Percentiles rank a stretch among this genome's conserved stretches.
phyloP scores from a whole-genome alignment of 495 filamentous ascomycete genomes.

The Penicillium chermesinum region DNA sequence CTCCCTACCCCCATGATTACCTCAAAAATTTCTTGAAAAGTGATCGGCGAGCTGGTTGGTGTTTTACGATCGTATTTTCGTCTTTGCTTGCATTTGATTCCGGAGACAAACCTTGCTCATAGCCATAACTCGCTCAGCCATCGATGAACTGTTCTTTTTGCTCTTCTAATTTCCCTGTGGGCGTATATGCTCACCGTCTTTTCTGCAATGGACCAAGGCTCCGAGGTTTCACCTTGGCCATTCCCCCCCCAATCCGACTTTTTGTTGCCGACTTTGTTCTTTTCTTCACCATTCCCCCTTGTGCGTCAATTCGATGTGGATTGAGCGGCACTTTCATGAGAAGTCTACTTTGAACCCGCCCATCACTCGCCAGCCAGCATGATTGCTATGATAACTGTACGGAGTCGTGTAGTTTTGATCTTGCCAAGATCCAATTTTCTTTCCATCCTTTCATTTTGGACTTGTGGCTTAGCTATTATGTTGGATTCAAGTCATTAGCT shows the following conservation, averaged over 20 bases:
- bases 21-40: constrained; percentile 24
- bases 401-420: constrained; percentile 22
- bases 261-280: constrained; percentile 8
- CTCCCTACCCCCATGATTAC: constrained; percentile 7
- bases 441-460: neutral
- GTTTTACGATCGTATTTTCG: constrained; percentile 3
- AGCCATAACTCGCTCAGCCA: constrained; percentile 8
- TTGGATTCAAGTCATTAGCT: neutral
- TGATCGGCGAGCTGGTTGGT: constrained; percentile 21
- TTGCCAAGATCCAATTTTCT: constrained; percentile 5
- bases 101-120: constrained; percentile 27
- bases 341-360: constrained; percentile 17
- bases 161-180: constrained; percentile 9
- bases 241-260: constrained; percentile 12
- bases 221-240: constrained; percentile 21
- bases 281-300: constrained; percentile 4
- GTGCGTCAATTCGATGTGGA: constrained; percentile 4
- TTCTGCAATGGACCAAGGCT: constrained; percentile 23
- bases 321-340: constrained; percentile 1
- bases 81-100: constrained; percentile 25
- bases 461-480: neutral
- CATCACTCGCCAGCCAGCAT: constrained; percentile 25
- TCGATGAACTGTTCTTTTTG: constrained; percentile 5
- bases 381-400: constrained; percentile 41
- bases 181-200: constrained; percentile 9